Base-by-base conservation (phyloP, 2,329 filamentous ascomycete genomes). In the Setomelanomma holmii region DNA sequence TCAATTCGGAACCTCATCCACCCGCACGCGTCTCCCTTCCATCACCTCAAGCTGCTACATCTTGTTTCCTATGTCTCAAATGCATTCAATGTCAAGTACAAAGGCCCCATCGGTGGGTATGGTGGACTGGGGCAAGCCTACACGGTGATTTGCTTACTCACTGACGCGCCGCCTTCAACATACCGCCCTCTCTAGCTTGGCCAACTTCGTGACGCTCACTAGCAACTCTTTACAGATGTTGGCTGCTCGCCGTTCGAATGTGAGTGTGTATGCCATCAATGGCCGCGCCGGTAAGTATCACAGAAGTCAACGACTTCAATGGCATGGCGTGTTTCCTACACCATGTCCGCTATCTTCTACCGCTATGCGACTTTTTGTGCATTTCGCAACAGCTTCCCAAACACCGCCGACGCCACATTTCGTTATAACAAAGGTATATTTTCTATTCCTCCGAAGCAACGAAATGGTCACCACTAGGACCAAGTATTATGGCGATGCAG, bases 391-490 rank as follows among this genome's bases (percentile, higher is more conserved):
- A 30, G 14, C 14, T 14, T 10, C 27, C 27, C 10, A 30, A 30
- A 30, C 2, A 8, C 27, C 27, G 27, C 27, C n/a, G n/a, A n/a
- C n/a, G n/a, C n/a, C n/a, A n/a, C n/a, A n/a, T n/a, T n/a, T n/a
- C n/a, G n/a, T n/a, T n/a, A n/a, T n/a, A n/a, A n/a, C n/a, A n/a
- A n/a, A n/a, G n/a, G n/a, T n/a, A 30, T 30, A 6, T 30, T 30
- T 30, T 30, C 24, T 30, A 30, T 2, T 21, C 36, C 36, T 20
- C 16, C n/a, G n/a, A 33, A n/a, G 14, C 17, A 12, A 8, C 27
- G 10, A 21, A 5, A 58, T 50, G 55, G 51, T 49, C 7, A 44
- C 38, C 10, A 55, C 51, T 16, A 46, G 48, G 44, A 40, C 39
- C 8, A 44, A 34, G 14, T 45, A 16, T 27, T 50, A 53, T 11